Base-by-base conservation (phyloP, 345 rosid genomes). In the Citrus trifoliata region DNA sequence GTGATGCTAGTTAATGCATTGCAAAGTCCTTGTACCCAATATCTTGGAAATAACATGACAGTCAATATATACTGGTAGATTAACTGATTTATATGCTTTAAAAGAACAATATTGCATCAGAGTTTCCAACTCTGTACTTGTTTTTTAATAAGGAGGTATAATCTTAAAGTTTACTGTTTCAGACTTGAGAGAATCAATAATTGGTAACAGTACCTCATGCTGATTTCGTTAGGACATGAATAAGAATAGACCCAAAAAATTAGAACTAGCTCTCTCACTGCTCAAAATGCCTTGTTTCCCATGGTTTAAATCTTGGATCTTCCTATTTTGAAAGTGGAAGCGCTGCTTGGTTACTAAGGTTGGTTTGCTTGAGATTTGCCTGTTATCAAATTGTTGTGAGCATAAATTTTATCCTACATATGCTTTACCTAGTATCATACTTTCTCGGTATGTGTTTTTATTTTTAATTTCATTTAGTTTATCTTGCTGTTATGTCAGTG, bases 381-480 rank as follows among this genome's bases (percentile, higher is more conserved):
- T 18, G 61, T 30, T 28, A 12, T 38, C 40, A 16, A 48, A 70
- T 70, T 51, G 18, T 48, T 70, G 74, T 18, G 14, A 19, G 74
- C 61, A 70, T 70, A 28, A 28, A 28, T 24, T 53, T 13, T 70
- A 19, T 51, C 35, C 16, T 28, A 10, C n/a, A 51, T 28, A 28
- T 51, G 27, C 61, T 65, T 24, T 28, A 12, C 14, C 35, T 24
- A 14, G 72, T 40, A 19, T 69, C 48, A 7, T 24, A 37, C 8
- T 24, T n/a, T n/a, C 67, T 66, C 56, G 56, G 21, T 69, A n/a
- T 67, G 22, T 25, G 24, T n/a, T n/a, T 63, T 78, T 76, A 30
- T 71, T 78, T 74, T 65, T 67, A 73, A 73, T 38, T 66, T 27
- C 64, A n/a, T 42, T 53, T 67, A 13, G 37, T 18, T 71, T 59